Evolutionary conservation across 495 filamentous ascomycete species (phyloP).

Genomic region (Neurospora sp.): DNA sequence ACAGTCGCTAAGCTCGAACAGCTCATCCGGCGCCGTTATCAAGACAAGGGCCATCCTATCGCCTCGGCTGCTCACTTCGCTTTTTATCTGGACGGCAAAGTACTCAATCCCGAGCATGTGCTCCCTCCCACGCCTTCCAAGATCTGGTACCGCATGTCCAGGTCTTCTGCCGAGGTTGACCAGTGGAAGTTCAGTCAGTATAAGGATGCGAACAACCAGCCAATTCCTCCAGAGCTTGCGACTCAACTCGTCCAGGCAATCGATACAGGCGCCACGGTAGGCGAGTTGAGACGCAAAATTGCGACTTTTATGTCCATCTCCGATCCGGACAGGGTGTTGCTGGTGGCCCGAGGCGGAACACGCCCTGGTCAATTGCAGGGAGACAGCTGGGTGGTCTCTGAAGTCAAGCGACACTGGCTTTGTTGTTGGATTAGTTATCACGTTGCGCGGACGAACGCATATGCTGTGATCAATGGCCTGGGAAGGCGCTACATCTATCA

Average conservation of each 20-base stretch:
- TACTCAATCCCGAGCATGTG: not conserved
- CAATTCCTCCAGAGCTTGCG: constrained; percentile 1
- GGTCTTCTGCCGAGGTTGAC: constrained; percentile 1
- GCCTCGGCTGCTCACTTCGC: not conserved
- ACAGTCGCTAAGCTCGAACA: constrained; percentile 3
- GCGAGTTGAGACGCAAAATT: constrained; percentile 9
- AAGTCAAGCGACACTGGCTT: constrained; percentile 20
- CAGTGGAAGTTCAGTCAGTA: constrained; percentile 15
- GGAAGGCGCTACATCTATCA: constrained; percentile 26
- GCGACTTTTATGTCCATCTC: constrained; percentile 8
- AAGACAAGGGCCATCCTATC: constrained; percentile 1
- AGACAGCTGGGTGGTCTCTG: constrained; percentile 20
- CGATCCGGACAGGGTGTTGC: constrained; percentile 18
- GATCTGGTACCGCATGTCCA: constrained; percentile 14
- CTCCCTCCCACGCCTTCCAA: not conserved
- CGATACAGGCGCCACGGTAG: constrained; percentile 14
- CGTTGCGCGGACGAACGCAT: constrained; percentile 8
- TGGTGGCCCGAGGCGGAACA: constrained; percentile 22
- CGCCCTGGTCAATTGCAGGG: constrained; percentile 21
- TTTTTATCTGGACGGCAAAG: constrained; percentile 5
- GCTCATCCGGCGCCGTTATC: constrained; percentile 3
- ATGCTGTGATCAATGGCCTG: constrained; percentile 19
- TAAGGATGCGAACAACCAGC: constrained; percentile 8
- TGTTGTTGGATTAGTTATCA: constrained; percentile 25
- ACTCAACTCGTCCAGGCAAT: constrained; percentile 9